Evolutionary conservation across 805 yeast species (phyloP).

Genomic region (Hyphopichia homilentoma): DNA sequence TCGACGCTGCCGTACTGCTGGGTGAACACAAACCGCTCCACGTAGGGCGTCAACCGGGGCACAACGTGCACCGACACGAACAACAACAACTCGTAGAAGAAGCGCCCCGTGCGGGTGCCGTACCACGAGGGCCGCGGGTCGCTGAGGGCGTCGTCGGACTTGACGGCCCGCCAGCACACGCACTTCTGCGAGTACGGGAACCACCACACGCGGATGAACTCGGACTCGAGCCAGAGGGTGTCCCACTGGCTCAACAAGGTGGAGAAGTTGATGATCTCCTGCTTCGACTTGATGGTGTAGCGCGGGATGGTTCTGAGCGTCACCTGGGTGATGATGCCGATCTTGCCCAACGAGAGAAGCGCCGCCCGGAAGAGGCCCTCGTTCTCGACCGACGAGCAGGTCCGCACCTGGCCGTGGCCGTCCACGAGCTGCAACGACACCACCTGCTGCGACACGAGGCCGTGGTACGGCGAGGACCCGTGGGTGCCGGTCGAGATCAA

Average conservation of each 20-base stretch:
- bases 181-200: slow-evolving; percentile 87
- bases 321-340: slow-evolving; percentile 84
- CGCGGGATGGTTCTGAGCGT: slow-evolving; percentile 82
- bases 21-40: slow-evolving; percentile 80
- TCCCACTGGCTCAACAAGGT: slow-evolving; percentile 72
- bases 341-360: slow-evolving; percentile 79
- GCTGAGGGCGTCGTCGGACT: slow-evolving; percentile 61
- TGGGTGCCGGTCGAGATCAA: slow-evolving; percentile 95
- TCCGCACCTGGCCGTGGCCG: slow-evolving; percentile 68
- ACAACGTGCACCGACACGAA: slow-evolving; percentile 73
- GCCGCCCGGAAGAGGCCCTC: slow-evolving; percentile 76
- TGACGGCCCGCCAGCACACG: slow-evolving; percentile 86
- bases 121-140: slow-evolving; percentile 77
- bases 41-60: slow-evolving; percentile 76
- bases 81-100: slow-evolving; percentile 72
- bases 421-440: slow-evolving; percentile 74
- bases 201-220: slow-evolving; percentile 95
- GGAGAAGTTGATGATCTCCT: slow-evolving; percentile 77
- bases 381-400: slow-evolving; percentile 62
- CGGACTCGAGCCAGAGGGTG: slow-evolving; percentile 81
- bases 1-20: slow-evolving; percentile 80
- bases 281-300: slow-evolving; percentile 74
- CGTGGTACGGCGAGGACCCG: slow-evolving; percentile 92
- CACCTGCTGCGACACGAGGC: slow-evolving; percentile 81
- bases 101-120: slow-evolving; percentile 75